Percentiles rank a stretch among this genome's conserved stretches.
These are phyloP conservation scores for Phytophthora syringae DNA, from an alignment of 352 stramenopile species.

Conservation along the genomic window DNA sequence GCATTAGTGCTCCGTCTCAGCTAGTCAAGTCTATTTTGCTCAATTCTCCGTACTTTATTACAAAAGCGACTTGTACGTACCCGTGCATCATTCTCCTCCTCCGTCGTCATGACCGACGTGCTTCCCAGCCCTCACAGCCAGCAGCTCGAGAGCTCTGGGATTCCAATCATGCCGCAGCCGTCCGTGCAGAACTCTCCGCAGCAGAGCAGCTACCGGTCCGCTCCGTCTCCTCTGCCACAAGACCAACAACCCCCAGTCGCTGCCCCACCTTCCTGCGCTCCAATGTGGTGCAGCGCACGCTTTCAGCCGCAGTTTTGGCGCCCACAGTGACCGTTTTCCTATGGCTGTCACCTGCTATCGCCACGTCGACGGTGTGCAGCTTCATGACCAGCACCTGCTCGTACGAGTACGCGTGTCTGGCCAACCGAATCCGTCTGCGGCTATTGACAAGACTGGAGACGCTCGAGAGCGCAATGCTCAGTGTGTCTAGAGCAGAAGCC, in stretches of 20 bases:
- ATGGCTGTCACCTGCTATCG: constrained; percentile 72
- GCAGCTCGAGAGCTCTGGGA: constrained; percentile 8
- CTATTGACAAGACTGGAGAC: constrained; percentile 43
- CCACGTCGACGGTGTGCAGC: constrained; percentile 70
- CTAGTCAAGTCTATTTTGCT: neutral
- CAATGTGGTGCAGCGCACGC: constrained; percentile 70
- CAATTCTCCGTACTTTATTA: neutral
- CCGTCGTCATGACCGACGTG: neutral
- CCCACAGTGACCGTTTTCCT: constrained; percentile 76
- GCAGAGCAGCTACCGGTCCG: constrained; percentile 12
- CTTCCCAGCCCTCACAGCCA: neutral
- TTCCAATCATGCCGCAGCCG: constrained; percentile 27
- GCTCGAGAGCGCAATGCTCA: constrained; percentile 29
- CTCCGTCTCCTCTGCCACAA: constrained; percentile 6
- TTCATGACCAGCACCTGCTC: constrained; percentile 67
- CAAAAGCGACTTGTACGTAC: neutral
- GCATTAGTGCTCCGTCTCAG: neutral
- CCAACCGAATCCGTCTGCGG: constrained; percentile 65
- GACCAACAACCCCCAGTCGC: neutral
- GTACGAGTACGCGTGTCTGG: constrained; percentile 82
- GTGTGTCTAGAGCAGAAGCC: constrained; percentile 1
- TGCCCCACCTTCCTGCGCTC: constrained; percentile 33
- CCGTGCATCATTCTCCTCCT: neutral
- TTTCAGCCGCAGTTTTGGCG: constrained; percentile 68
- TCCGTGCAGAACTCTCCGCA: constrained; percentile 32